Evolutionary conservation across 306 rosid genomes (phyloP).

Genomic region (Fagus sylvatica): DNA sequence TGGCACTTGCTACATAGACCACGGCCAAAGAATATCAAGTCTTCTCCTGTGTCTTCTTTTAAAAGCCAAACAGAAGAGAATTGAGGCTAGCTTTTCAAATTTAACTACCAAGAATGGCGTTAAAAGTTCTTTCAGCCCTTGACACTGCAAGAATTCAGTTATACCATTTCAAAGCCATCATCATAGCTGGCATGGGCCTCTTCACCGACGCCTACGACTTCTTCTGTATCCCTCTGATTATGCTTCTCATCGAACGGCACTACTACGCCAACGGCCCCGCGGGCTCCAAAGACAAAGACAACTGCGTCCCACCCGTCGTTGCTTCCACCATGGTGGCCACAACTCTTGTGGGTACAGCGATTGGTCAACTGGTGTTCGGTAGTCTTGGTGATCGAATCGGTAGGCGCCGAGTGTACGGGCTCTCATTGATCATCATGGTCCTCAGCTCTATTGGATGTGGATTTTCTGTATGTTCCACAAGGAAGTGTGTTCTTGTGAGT

Average conservation of each 20-base stretch:
- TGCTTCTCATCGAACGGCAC: slow-evolving; percentile 45
- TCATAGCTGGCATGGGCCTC: slow-evolving; percentile 83
- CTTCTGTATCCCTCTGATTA: slow-evolving; percentile 57
- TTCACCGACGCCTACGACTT: slow-evolving; percentile 80
- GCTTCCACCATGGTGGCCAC: slow-evolving; percentile 39
- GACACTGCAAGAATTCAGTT: slow-evolving; percentile 63
- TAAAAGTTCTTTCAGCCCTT: slow-evolving; percentile 63
- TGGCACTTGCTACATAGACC: too few relatives aligned
- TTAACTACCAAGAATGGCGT: slow-evolving; percentile 23
- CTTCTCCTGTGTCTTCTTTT: too few relatives aligned
- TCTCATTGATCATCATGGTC: slow-evolving; percentile 56
- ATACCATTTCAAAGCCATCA: slow-evolving; percentile 80
- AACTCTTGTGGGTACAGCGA: slow-evolving; percentile 50
- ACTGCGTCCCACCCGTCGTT: too few relatives aligned
- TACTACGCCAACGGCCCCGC: slow-evolving; percentile 28
- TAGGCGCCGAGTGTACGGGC: slow-evolving; percentile 54
- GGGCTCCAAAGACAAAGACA: too few relatives aligned
- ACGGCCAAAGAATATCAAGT: too few relatives aligned
- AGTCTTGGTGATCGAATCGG: slow-evolving; percentile 64
- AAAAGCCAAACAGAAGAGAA: too few relatives aligned
- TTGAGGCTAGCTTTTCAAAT: not conserved
- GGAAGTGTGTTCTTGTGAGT: slow-evolving; percentile 42
- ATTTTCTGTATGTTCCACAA: slow-evolving; percentile 55
- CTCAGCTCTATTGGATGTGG: slow-evolving; percentile 55
- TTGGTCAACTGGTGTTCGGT: slow-evolving; percentile 61